Evolutionary conservation across 163 green algal species (phyloP).

Genomic region (Chlamydomonas reinhardtii): DNA sequence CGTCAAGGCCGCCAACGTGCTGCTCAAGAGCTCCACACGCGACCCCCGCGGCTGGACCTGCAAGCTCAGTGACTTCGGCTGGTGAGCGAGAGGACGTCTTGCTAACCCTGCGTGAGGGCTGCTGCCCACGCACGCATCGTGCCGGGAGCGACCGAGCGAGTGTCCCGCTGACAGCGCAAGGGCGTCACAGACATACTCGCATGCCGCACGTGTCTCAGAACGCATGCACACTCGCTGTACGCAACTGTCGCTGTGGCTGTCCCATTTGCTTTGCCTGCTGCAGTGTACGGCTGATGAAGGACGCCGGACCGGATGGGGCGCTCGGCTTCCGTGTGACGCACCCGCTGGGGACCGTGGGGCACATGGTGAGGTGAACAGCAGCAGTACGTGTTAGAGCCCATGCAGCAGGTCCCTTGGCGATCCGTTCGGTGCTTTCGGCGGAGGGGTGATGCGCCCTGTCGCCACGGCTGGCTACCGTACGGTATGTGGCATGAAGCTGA

Average conservation of each 20-base stretch:
- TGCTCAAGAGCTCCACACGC: conserved; percentile 9
- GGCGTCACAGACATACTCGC: no score
- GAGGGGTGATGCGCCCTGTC: not conserved
- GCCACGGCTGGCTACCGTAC: not conserved
- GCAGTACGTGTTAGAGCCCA: not conserved
- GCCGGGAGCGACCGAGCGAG: no score
- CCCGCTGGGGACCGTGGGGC: not conserved
- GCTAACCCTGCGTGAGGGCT: not conserved
- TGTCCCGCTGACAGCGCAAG: no score
- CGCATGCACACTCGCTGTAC: not conserved
- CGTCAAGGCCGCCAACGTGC: conserved; percentile 52
- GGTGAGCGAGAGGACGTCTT: not conserved
- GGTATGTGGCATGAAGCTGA: no score
- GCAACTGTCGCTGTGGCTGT: no score
- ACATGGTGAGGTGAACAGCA: not conserved
- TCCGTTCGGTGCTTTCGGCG: not conserved
- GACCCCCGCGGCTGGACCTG: conserved; percentile 37
- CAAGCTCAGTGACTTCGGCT: conserved; percentile 35
- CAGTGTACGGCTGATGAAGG: conserved; percentile 26
- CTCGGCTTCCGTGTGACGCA: not conserved
- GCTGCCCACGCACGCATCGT: not conserved
- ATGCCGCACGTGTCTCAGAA: not conserved
- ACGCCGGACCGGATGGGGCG: not conserved
- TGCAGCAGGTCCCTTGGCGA: not conserved
- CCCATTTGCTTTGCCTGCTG: not conserved